Evolutionary conservation across 352 stramenopile genomes (phyloP).

Genomic region (Phytophthora hybrid): DNA sequence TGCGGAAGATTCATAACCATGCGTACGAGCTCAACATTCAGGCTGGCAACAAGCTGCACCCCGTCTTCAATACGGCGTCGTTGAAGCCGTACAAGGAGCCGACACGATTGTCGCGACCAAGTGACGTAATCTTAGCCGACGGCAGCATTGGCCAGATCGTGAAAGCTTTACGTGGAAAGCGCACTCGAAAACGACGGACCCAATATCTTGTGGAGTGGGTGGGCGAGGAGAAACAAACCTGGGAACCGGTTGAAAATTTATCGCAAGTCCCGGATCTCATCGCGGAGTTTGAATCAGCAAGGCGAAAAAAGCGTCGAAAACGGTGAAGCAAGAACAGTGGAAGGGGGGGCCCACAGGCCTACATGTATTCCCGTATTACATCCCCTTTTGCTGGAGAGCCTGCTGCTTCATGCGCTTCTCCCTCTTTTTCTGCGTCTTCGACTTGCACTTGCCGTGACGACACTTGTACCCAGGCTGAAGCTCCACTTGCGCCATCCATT

Average conservation of each 20-base stretch:
- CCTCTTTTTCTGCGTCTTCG: neutral
- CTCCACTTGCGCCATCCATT: constrained; percentile 2
- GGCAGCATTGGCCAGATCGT: constrained; percentile 12
- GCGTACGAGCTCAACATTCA: constrained; percentile 36
- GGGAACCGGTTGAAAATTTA: constrained; percentile 2
- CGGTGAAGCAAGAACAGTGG: neutral
- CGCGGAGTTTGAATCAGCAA: neutral
- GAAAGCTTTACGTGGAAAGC: constrained; percentile 3
- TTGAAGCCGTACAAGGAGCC: constrained; percentile 21
- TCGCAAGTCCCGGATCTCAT: constrained; percentile 13
- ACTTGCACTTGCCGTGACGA: constrained; percentile 8
- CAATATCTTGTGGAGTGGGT: constrained; percentile 32
- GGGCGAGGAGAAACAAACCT: constrained; percentile 7
- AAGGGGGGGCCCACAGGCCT: constrained; percentile 4
- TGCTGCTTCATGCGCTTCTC: constrained; percentile 1
- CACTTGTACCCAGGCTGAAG: neutral
- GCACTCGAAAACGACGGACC: neutral
- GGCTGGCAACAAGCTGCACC: constrained; percentile 20
- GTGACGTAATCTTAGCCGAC: constrained; percentile 11
- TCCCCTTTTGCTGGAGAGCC: neutral
- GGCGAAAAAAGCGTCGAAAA: constrained; percentile 7
- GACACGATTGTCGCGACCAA: neutral
- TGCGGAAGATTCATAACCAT: constrained; percentile 26
- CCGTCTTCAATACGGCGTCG: neutral
- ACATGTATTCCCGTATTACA: constrained; percentile 24